Percentiles rank a stretch among this genome's conserved stretches.
Evolutionary conservation across 495 filamentous ascomycete genomes (phyloP).

Genomic region (Neurospora sublineolata): DNA sequence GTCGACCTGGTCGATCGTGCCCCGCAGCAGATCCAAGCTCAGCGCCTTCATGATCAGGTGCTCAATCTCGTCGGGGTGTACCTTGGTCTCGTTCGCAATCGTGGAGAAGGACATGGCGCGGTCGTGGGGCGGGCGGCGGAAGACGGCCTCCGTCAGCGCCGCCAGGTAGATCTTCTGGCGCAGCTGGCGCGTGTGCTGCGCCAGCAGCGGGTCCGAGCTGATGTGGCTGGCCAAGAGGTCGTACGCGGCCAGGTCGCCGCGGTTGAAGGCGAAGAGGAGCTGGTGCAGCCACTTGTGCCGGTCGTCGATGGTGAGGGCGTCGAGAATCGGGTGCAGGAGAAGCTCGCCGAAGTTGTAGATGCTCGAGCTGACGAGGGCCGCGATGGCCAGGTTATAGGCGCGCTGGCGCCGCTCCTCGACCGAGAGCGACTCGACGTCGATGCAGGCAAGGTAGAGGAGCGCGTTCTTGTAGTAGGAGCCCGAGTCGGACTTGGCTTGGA

Average conservation of each 20-base stretch:
- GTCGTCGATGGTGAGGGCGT: slow-evolving; percentile 52
- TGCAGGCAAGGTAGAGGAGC: slow-evolving; percentile 95
- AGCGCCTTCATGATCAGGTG: slow-evolving; percentile 98
- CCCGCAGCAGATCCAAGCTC: slow-evolving; percentile 77
- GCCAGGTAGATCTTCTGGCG: slow-evolving; percentile 96
- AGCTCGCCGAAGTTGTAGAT: slow-evolving; percentile 99
- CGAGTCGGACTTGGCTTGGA: slow-evolving; percentile 85
- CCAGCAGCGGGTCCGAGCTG: slow-evolving; percentile 62
- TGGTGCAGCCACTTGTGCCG: slow-evolving; percentile 75
- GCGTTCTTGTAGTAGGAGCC: slow-evolving; percentile 93
- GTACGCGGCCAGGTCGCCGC: slow-evolving; percentile 81
- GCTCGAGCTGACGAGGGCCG: slow-evolving; percentile 79
- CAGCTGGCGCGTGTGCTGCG: slow-evolving; percentile 68
- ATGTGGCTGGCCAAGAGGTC: slow-evolving; percentile 70
- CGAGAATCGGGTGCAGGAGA: slow-evolving; percentile 89
- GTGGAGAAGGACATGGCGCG: slow-evolving; percentile 82
- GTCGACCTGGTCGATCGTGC: slow-evolving; percentile 93
- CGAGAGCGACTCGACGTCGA: slow-evolving; percentile 64
- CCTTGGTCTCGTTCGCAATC: slow-evolving; percentile 86
- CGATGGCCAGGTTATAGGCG: slow-evolving; percentile 86
- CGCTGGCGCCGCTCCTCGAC: slow-evolving; percentile 61
- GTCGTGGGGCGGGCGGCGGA: slow-evolving; percentile 89
- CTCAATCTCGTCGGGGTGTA: slow-evolving; percentile 82
- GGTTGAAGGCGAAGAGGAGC: slow-evolving; percentile 94
- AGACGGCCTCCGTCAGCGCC: slow-evolving; percentile 91